Evolutionary conservation across 148 eudicot species (phyloP).

Genomic region (Drosera capensis): DNA sequence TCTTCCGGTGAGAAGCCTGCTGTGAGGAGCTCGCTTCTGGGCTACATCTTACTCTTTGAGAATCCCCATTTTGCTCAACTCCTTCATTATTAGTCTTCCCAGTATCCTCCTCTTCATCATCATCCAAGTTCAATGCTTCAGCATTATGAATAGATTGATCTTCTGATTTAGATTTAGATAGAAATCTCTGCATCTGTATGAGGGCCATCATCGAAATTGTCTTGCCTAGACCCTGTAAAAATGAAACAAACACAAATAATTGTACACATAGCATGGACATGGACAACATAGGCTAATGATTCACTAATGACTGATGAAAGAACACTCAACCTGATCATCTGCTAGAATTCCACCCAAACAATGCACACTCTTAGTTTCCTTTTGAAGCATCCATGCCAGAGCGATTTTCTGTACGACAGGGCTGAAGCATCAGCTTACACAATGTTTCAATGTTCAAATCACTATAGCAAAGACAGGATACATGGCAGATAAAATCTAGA

Average conservation of each 20-base stretch:
- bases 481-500: neutral
- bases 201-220: slow-evolving; percentile 88
- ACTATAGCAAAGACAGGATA: neutral
- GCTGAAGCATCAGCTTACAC: neutral
- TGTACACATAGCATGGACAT: neutral
- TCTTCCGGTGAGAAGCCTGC: slow-evolving; percentile 29
- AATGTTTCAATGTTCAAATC: neutral
- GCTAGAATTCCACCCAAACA: slow-evolving; percentile 96
- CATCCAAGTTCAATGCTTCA: slow-evolving; percentile 72
- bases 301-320: too few relatives aligned
- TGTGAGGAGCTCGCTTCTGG: slow-evolving; percentile 31
- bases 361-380: slow-evolving; percentile 48
- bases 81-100: slow-evolving; percentile 13
- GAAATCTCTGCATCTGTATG: slow-evolving; percentile 47
- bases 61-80: slow-evolving; percentile 18
- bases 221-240: slow-evolving; percentile 88
- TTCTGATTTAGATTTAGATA: slow-evolving; percentile 39
- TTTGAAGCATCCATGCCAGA: slow-evolving; percentile 90
- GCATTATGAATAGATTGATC: slow-evolving; percentile 19
- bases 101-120: slow-evolving; percentile 39
- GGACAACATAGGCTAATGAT: too few relatives aligned
- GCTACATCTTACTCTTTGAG: slow-evolving; percentile 19
- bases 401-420: slow-evolving; percentile 64
- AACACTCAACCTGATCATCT: slow-evolving; percentile 99
- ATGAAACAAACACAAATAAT: slow-evolving; percentile 1